Base-by-base conservation (phyloP, 2,329 filamentous ascomycete species). In the Mycosphaerelloides madeirae region DNA sequence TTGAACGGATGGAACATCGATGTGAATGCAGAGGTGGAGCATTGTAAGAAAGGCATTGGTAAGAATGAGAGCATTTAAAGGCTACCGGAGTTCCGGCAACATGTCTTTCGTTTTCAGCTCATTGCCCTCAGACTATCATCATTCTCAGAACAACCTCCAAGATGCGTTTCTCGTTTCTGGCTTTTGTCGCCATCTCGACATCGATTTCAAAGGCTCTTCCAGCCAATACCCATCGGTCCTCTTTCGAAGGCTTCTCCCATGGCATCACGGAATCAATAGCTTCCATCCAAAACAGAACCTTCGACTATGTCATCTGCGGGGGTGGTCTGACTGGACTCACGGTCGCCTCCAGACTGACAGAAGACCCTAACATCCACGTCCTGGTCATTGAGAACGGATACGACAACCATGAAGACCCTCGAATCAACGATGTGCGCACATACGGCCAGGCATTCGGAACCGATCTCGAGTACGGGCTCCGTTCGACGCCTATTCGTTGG, bases 321-420 rank as follows among this genome's bases (percentile, higher is more conserved):
- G 56, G 58, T 31, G 56, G 55, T 28, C 43, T 56, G 6, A 53
- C 58, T 6, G 58, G 56, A 31, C 45, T 61, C 31, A 53, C 53
- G 3, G 48, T 58, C 9, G 54, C 57, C 7, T 44, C 48, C 29
- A 50, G 55, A 31, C 44, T 60, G 9, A 49, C 54, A 11, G 55
- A 58, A 19, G 51, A 60, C 31, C 47, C 52, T 7, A 49, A 49
- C 7, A 41, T 52, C 15, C 49, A 35, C 13, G 47, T 60, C 15
- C 49, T 60, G 16, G 48, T 58, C 11, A 43, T 60, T 14, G 57
- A 60, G 31, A 52, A 48, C 19, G 54, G 55, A 9, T 44, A 49
- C 25, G 43, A 53, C 29, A 49, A 53, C 34, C 48, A 54, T 33
- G 39, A 38, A 5, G 44, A 50, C 33, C 51, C 50, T 14, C 40